Conservation (phyloP, 2,329 filamentous ascomycete species). For the Hortaea sp. region DNA sequence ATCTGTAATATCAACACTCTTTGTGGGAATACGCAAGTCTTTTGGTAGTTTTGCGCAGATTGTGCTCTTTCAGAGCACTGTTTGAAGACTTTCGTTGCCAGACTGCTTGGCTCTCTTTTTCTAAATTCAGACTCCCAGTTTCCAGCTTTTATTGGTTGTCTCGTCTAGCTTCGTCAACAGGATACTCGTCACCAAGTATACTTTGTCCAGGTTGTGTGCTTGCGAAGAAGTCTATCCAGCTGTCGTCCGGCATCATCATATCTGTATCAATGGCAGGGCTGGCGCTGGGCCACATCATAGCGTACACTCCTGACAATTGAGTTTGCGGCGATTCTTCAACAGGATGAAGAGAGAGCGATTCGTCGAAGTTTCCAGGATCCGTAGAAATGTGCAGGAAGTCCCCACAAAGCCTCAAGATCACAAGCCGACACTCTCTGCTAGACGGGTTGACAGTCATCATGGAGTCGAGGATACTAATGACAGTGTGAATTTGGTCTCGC, state of each 20-base stretch:
- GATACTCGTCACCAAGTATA: too few species aligned
- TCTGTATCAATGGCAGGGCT: constrained; percentile 11
- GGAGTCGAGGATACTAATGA: constrained; percentile 29
- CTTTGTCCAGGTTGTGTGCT: not conserved
- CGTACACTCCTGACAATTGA: constrained; percentile 34
- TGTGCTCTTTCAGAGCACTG: too few species aligned
- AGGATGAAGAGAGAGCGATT: constrained; percentile 8
- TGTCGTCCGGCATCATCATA: constrained; percentile 13
- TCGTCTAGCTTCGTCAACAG: too few species aligned
- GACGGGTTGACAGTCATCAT: constrained; percentile 32
- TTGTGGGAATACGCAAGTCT: too few species aligned
- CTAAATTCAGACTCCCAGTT: too few species aligned
- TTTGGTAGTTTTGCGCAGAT: too few species aligned
- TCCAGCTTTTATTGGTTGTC: too few species aligned
- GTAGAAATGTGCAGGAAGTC: constrained; percentile 17
- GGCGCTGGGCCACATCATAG: constrained; percentile 39
- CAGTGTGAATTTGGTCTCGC: constrained; percentile 32
- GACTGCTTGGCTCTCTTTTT: too few species aligned
- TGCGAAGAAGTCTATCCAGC: constrained; percentile 12
- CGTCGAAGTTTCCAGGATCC: not conserved
- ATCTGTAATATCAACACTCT: too few species aligned
- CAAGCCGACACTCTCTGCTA: constrained; percentile 32
- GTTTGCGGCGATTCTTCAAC: constrained; percentile 32
- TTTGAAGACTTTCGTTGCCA: too few species aligned
- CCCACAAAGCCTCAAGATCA: constrained; percentile 34